A percentile compares a stretch with the other conserved stretches of the same genome.
Evolutionary conservation across 2,329 filamentous ascomycete species (phyloP).

Genomic region (Monosporascus sp.): DNA sequence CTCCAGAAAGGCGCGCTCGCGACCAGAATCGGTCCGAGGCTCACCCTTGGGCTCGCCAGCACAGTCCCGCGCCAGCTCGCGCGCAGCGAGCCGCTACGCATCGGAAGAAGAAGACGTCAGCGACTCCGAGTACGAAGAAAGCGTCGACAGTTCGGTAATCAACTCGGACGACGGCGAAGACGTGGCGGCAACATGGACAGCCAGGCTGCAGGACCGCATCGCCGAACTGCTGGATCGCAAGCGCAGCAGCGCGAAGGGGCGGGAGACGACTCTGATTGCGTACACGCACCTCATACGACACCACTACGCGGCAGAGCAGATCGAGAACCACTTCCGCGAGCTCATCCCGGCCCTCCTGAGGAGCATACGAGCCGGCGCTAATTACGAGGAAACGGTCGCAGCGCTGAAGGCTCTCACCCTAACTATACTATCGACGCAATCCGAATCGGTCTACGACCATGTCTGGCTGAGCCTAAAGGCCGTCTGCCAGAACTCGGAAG

Average conservation of each 20-base stretch:
- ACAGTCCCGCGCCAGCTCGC: slow-evolving; percentile 54
- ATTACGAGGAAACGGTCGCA: slow-evolving; percentile 61
- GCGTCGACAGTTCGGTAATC: slow-evolving; percentile 39
- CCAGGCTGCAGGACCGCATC: slow-evolving; percentile 59
- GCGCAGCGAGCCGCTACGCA: slow-evolving; percentile 54
- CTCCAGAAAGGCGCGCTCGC: slow-evolving; percentile 60
- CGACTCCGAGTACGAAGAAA: slow-evolving; percentile 48
- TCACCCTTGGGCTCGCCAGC: slow-evolving; percentile 54
- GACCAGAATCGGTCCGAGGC: slow-evolving; percentile 47
- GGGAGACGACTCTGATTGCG: slow-evolving; percentile 57
- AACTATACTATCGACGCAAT: slow-evolving; percentile 61
- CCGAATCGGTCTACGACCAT: slow-evolving; percentile 60
- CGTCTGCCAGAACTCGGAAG: slow-evolving; percentile 61
- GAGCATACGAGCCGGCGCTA: slow-evolving; percentile 64
- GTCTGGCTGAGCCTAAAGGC: slow-evolving; percentile 53
- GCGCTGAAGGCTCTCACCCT: slow-evolving; percentile 69
- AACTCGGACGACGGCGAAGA: slow-evolving; percentile 64
- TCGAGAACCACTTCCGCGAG: slow-evolving; percentile 54
- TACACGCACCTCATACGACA: slow-evolving; percentile 63
- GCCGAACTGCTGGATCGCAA: slow-evolving; percentile 69
- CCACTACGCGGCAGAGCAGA: slow-evolving; percentile 59
- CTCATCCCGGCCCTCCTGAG: slow-evolving; percentile 61
- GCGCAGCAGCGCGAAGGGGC: slow-evolving; percentile 65
- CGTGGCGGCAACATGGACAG: slow-evolving; percentile 52
- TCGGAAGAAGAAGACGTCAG: slow-evolving; percentile 58